These are phyloP conservation scores for Massarina eburnea DNA, from an alignment of 2,329 filamentous ascomycete species.

Conservation along the genomic window DNA sequence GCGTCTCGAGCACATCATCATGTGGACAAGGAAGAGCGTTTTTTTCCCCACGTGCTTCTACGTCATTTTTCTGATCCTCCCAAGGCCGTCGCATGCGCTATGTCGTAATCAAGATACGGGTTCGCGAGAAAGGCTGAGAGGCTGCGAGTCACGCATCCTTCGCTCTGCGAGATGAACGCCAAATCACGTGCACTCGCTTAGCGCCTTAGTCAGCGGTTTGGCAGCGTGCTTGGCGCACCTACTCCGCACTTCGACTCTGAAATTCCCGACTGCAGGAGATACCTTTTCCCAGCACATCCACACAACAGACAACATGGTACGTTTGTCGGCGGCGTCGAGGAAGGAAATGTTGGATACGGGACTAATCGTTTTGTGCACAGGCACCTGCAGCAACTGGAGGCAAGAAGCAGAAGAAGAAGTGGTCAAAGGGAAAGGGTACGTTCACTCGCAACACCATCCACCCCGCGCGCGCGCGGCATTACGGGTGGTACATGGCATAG, in stretches of 20 bases:
- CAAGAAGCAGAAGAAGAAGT: conserved; percentile 85
- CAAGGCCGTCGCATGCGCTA: too few species aligned
- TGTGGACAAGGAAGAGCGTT: too few species aligned
- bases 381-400: conserved; percentile 64
- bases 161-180: conserved; percentile 8
- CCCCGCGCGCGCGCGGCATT: too few species aligned
- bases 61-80: too few species aligned
- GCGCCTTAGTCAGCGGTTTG: conserved; percentile 15
- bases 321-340: conserved; percentile 10
- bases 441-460: conserved; percentile 22
- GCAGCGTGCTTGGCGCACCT: conserved; percentile 14
- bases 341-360: not conserved
- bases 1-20: too few species aligned
- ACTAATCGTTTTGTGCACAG: conserved; percentile 21
- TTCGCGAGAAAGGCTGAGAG: too few species aligned
- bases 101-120: too few species aligned
- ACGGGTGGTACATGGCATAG: too few species aligned
- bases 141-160: too few species aligned
- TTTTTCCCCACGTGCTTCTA: too few species aligned
- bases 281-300: conserved; percentile 32
- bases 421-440: conserved; percentile 65
- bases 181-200: conserved; percentile 26
- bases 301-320: conserved; percentile 48
- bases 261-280: conserved; percentile 17
- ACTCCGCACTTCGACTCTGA: conserved; percentile 24